Conservation (phyloP, 495 filamentous ascomycete species). For the Hyaloscypha variabilis region DNA sequence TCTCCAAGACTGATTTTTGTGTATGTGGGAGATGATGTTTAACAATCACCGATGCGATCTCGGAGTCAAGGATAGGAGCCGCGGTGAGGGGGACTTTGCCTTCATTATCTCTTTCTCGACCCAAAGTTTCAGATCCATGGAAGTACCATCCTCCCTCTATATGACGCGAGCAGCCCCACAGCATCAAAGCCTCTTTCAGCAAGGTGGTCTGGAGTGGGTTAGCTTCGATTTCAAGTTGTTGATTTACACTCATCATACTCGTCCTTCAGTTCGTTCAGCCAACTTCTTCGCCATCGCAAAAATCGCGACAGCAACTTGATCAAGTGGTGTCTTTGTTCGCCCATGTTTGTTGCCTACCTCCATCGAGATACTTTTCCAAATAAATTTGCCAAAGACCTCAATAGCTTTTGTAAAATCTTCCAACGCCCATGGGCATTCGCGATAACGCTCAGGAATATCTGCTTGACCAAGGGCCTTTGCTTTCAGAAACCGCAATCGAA, state of each 20-base stretch:
- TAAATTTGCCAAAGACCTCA: not conserved
- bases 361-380: not conserved
- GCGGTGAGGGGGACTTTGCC: slow-evolving; percentile 6
- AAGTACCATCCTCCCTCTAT: slow-evolving; percentile 7
- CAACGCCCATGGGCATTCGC: slow-evolving; percentile 1
- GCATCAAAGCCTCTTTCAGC: not conserved
- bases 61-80: not conserved
- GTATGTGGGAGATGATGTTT: not conserved
- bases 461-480: not conserved
- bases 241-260: not conserved
- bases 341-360: not conserved
- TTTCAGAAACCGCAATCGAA: not conserved
- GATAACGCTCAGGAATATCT: not conserved
- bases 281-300: not conserved
- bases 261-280: not conserved
- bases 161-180: not conserved
- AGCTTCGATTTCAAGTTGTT: not conserved
- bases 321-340: not conserved
- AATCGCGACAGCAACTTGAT: not conserved
- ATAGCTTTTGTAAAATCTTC: slow-evolving; percentile 1
- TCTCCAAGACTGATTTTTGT: not conserved
- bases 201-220: not conserved
- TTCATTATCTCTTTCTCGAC: not conserved
- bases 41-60: slow-evolving; percentile 3
- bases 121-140: not conserved